Percentiles rank a stretch among this genome's conserved stretches.
These are phyloP conservation scores for Ormosia emarginata DNA, from an alignment of 306 rosid genomes.

Conservation along the genomic window DNA sequence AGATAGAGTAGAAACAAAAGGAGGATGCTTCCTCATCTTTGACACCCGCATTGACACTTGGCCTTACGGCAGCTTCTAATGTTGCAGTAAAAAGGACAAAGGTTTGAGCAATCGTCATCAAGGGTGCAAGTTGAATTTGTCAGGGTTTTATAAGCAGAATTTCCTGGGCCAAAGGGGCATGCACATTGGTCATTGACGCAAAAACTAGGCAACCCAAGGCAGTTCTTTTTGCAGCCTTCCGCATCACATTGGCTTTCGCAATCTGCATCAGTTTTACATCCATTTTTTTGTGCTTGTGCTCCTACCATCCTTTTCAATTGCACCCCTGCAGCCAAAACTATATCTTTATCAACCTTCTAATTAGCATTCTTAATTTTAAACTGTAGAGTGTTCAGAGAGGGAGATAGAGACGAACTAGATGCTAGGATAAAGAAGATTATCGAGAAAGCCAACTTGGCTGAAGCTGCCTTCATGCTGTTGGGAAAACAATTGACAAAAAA, in stretches of 20 bases:
- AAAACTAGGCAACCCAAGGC: not conserved
- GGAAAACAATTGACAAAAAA: too few relatives aligned
- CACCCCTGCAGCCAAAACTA: not conserved
- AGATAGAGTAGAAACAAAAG: too few relatives aligned
- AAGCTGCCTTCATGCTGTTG: not conserved
- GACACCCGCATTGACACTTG: slow-evolving; percentile 12
- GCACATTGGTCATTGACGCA: not conserved
- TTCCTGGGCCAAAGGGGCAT: slow-evolving; percentile 3
- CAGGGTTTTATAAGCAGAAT: not conserved
- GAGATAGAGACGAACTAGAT: too few relatives aligned
- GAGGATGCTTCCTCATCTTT: not conserved
- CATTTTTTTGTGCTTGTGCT: not conserved
- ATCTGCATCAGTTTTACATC: not conserved
- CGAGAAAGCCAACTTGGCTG: not conserved
- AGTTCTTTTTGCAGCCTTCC: too few relatives aligned
- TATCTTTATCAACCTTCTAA: not conserved
- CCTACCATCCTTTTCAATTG: not conserved
- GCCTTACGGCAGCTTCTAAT: not conserved
- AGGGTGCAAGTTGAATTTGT: slow-evolving; percentile 2
- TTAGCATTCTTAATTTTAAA: not conserved
- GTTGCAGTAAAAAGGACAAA: slow-evolving; percentile 6
- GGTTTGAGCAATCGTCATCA: not conserved
- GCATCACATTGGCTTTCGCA: not conserved
- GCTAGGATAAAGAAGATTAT: too few relatives aligned
- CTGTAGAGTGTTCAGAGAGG: not conserved